Base-by-base conservation (phyloP, 1,284 basidiomycete species). In the Pseudomicrostroma phylloplanum region DNA sequence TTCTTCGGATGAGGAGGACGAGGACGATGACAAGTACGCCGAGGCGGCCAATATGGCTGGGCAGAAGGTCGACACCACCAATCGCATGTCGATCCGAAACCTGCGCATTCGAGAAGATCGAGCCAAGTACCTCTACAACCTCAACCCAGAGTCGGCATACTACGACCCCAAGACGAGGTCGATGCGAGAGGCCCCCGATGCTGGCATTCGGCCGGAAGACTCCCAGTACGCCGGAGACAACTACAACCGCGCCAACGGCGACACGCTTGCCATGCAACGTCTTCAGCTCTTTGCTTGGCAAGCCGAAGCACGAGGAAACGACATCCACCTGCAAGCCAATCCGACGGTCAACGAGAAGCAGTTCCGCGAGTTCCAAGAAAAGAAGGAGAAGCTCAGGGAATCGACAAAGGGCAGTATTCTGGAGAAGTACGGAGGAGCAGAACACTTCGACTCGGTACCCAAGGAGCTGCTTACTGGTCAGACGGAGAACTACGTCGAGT, bases 111-210 rank as follows among this genome's bases (percentile, higher is more conserved):
- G 96, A 77, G 96, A 99, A 81, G 96, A 99, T 80, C 96, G 94
- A 0, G 96, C 96, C 17, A 99, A 99, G 81, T 99, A 99, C 74
- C 86, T 99, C 72, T 89, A 96, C 81, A 98, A 98, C 80, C 81
- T 99, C 79, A 92, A 97, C 80, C 89, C 90, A 3, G 88, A 91
- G 0, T 93, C 90, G 72, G 94, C 96, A 12, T 96, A 98, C 83
- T 99, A 99, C 79, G 96, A 99, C 77, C 96, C 96, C 56, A 99
- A 99, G 83, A 98, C 96, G 26, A 88, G 96, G 69, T 96, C 94
- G 2, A 99, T 99, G 96, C 89, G 96, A 80, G 94, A 98, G 76
- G 93, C 94, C 43, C 94, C 96, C 0, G 73, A 88, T 15, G 86
- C 86, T 71, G 86, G 87, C 69, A 82, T 91, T 40, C 82, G 86